These are phyloP conservation scores for Teunomyces panamensis DNA, from an alignment of 805 yeast species.

Conservation along the genomic window DNA sequence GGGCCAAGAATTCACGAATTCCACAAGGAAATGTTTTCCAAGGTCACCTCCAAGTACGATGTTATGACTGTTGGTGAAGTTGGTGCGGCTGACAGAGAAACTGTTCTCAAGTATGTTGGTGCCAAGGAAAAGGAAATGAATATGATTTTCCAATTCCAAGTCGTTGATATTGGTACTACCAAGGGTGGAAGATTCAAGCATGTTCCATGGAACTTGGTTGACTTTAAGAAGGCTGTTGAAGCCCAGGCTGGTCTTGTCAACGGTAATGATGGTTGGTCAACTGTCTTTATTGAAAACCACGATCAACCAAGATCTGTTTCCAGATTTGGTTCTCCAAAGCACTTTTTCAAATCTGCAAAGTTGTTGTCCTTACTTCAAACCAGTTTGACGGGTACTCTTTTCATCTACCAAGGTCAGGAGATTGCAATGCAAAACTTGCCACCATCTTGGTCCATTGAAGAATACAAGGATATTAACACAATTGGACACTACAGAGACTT, in stretches of 20 bases:
- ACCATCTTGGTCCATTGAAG: slow-evolving; percentile 43
- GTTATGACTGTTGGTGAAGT: slow-evolving; percentile 60
- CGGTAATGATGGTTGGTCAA: slow-evolving; percentile 55
- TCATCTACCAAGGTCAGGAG: slow-evolving; percentile 61
- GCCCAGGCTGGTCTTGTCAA: slow-evolving; percentile 34
- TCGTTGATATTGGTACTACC: slow-evolving; percentile 38
- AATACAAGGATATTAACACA: slow-evolving; percentile 51
- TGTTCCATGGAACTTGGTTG: slow-evolving; percentile 31
- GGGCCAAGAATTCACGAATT: slow-evolving; percentile 61
- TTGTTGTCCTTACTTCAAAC: slow-evolving; percentile 44
- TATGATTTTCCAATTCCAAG: slow-evolving; percentile 37
- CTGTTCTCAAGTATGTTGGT: slow-evolving; percentile 42
- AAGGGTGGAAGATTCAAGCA: slow-evolving; percentile 33
- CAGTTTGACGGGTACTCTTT: slow-evolving; percentile 53
- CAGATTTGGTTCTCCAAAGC: slow-evolving; percentile 44
- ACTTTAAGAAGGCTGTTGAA: slow-evolving; percentile 33
- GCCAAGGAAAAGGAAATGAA: slow-evolving; percentile 39
- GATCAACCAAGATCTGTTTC: slow-evolving; percentile 56
- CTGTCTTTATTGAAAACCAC: slow-evolving; percentile 55
- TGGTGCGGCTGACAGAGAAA: slow-evolving; percentile 41
- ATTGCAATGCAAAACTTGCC: slow-evolving; percentile 53
- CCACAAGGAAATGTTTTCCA: slow-evolving; percentile 48
- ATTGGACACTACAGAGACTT: slow-evolving; percentile 39
- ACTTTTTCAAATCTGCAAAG: slow-evolving; percentile 40
- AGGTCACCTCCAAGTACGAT: slow-evolving; percentile 45